Evolutionary conservation across 768 basidiomycete genomes (phyloP), one percentile per base, ranked within the genome.

Genomic region (Chalciporus piperatus): DNA sequence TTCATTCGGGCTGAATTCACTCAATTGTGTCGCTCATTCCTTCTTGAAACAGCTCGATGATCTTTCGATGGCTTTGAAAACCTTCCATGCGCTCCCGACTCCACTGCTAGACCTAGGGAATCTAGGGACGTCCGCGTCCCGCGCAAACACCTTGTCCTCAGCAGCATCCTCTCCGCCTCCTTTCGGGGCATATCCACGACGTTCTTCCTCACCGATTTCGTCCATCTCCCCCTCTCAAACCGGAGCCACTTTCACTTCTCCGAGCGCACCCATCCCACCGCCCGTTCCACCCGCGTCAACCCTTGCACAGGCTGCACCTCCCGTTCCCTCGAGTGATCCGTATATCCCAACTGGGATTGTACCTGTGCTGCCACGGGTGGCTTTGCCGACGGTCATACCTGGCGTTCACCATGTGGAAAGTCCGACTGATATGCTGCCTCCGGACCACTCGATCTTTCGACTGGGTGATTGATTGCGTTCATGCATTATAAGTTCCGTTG

Each of bases 81-180:
- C 70, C 11, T 78, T 78, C 47, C 76, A 78, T 41, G 70, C 73
- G 8, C 62, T 78, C 2, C 74, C 72, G 2, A 71, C 71, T 0
- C 77, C 77, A 7, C 55, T 61, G 7, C 69, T 76, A 45, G 70
- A 75, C 55, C 65, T 73, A 39, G 48, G 45, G 9, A 33, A 75
- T 55, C 64, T 73, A 41, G 48, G 43, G 7, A 33, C 57, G n/a
- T 30, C 54, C 0, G 51, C 64, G 14, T 60, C 67, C 35, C 67
- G 70, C 28, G 51, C 60, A 30, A 62, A 57, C 33, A 72, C 73
- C n/a, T 53, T 62, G 53, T 68, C 71, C 14, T 66, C 72, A 6
- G 55, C 50, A 4, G 50, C 50, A 28, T 50, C 59, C 32, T 55
- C 59, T 9, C 43, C 59, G 9, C 49, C 50, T 35, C 56, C 43